A percentile compares a stretch with the other conserved stretches of the same genome.
These are phyloP conservation scores for Penicillium egyptiacum DNA, from an alignment of 495 filamentous ascomycete species.

Conservation along the genomic window DNA sequence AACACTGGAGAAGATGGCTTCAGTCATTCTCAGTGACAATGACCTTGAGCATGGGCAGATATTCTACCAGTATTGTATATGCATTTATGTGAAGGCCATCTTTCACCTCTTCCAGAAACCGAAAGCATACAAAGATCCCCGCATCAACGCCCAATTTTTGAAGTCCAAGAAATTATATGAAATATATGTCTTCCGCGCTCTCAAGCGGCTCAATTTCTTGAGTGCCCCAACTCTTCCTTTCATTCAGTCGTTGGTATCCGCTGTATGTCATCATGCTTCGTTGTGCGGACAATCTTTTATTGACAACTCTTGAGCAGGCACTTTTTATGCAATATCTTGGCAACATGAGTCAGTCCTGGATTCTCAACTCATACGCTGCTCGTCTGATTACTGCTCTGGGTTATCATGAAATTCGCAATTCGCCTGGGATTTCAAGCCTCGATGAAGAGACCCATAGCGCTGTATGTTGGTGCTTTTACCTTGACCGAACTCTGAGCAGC, in stretches of 20 bases:
- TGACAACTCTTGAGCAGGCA: constrained; percentile 15
- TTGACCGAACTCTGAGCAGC: constrained; percentile 30
- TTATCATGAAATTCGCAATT: constrained; percentile 23
- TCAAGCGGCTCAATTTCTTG: constrained; percentile 26
- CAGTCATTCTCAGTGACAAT: constrained; percentile 15
- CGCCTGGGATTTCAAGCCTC: not conserved
- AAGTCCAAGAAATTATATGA: constrained; percentile 25
- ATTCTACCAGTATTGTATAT: constrained; percentile 32
- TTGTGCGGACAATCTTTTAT: not conserved
- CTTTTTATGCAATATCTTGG: constrained; percentile 32
- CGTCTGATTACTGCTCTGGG: constrained; percentile 27
- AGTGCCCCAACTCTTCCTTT: constrained; percentile 21
- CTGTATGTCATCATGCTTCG: constrained; percentile 19
- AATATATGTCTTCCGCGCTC: constrained; percentile 18
- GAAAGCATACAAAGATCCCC: constrained; percentile 16
- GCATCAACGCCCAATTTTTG: constrained; percentile 22
- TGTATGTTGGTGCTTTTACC: constrained; percentile 35
- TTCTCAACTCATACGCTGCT: constrained; percentile 31
- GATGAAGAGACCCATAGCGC: constrained; percentile 26
- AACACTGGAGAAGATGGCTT: constrained; percentile 23
- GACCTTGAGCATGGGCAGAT: constrained; percentile 14
- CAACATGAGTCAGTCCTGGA: constrained; percentile 29
- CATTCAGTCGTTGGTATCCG: constrained; percentile 31
- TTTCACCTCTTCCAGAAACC: constrained; percentile 21
- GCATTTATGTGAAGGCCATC: constrained; percentile 33